phyloP scores from a whole-genome alignment of 257 asterid species.

The Echites panduratus region DNA sequence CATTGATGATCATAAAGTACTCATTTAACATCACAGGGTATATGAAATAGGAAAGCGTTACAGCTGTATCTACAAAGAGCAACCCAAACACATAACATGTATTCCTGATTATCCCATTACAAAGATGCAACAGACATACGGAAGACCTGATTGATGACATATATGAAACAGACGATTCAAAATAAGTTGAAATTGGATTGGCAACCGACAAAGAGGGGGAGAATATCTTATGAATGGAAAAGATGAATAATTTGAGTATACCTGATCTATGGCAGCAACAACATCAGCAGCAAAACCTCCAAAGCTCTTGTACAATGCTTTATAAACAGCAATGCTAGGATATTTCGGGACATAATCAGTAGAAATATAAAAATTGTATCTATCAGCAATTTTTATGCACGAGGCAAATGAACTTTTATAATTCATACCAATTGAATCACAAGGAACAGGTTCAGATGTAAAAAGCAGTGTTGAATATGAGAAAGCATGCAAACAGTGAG shows the following conservation, averaged over 20 bases:
- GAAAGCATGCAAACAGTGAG: background rate
- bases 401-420: background rate
- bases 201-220: background rate
- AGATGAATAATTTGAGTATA: constrained; percentile 14
- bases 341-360: constrained; percentile 19
- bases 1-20: background rate
- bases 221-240: too few relatives aligned
- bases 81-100: background rate
- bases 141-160: too few relatives aligned
- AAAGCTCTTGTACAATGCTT: constrained; percentile 96
- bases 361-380: constrained; percentile 1
- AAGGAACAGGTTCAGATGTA: background rate
- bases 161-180: background rate
- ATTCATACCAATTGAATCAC: background rate
- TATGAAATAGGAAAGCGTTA: background rate
- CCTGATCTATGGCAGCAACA: constrained; percentile 99
- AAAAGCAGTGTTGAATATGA: background rate
- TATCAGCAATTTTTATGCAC: background rate
- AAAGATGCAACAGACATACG: background rate
- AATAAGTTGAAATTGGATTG: background rate
- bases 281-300: constrained; percentile 99
- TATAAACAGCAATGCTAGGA: constrained; percentile 80
- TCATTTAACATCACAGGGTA: background rate
- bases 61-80: too few relatives aligned
- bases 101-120: background rate